Base-by-base conservation (phyloP, 192 early-diverging fungal species). In the Coemansia biformis region DNA sequence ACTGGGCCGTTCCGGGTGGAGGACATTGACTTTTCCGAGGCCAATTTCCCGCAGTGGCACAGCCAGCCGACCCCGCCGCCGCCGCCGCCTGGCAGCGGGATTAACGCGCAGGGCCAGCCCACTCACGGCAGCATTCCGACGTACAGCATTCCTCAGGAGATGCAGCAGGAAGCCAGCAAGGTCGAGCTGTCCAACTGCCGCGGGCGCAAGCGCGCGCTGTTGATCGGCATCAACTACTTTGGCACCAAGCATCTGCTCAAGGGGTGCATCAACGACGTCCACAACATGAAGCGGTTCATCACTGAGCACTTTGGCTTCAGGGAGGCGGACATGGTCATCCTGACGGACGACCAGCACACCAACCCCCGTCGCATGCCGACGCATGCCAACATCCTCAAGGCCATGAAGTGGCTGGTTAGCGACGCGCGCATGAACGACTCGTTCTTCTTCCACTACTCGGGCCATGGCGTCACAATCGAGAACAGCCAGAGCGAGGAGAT, bases 151-250 rank as follows among this genome's bases (percentile, higher is more conserved):
- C 64, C 71, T 0, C 59, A 63, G 28, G 57, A 63, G 35, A 43
- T 78, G 14, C 71, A 78, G 54, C 70, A 78, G 43, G 58, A 74
- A 18, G 69, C 64, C 23, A 58, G 59, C 48, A 39, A 60, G 41
- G 63, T 78, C 34, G 47, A 48, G 11, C 59, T 69, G 19, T 78
- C 76, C 21, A 68, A 78, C 58, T 74, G 64, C 43, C 56, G 43
- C 30, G 87, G 87, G 15, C 77, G 83, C 37, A 86, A 88, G 66
- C 79, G 82, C 15, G 92, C 91, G 8, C 68, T 97, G 17, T 77
- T 97, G 32, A 85, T 97, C 49, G 93, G 93, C 17, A 91, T 95
- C 69, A 97, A 97, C 61, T 97, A 97, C 69, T 70, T 77, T 38
- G 75, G 78, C 19, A 70, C 79, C 38, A 63, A 66, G 46, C 72